Conservation (phyloP, 1,139 yeast genomes). For the Hyphopichia buzzinii region DNA sequence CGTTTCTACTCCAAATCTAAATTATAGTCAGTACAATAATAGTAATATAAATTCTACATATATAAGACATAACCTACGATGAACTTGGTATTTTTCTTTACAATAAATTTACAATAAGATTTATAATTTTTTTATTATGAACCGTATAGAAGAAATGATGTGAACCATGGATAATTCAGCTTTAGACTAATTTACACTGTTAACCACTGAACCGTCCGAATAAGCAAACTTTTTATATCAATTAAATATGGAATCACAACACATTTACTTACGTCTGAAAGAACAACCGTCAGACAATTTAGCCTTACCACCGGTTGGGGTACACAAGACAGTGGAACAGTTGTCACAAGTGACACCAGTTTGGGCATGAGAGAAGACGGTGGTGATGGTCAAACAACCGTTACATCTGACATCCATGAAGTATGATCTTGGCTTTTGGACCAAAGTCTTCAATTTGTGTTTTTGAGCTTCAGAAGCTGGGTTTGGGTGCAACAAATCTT, state of each 20-base stretch:
- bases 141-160: too few relatives aligned
- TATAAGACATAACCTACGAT: too few relatives aligned
- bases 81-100: too few relatives aligned
- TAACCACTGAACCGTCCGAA: not conserved
- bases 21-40: too few relatives aligned
- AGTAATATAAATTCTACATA: too few relatives aligned
- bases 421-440: constrained; percentile 96
- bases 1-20: constrained; percentile 34
- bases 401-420: constrained; percentile 99
- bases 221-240: not conserved
- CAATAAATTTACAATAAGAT: not conserved
- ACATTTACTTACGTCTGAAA: constrained; percentile 92
- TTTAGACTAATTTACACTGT: not conserved
- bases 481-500: constrained; percentile 96
- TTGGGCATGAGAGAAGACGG: constrained; percentile 99
- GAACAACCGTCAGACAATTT: constrained; percentile 99
- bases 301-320: constrained; percentile 99
- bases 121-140: too few relatives aligned
- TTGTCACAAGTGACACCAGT: constrained; percentile 99
- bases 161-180: too few relatives aligned
- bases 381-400: constrained; percentile 98
- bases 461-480: constrained; percentile 94
- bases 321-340: constrained; percentile 96
- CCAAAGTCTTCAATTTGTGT: constrained; percentile 97
- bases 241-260: constrained; percentile 1